phyloP scores from a whole-genome alignment of 2,329 filamentous ascomycete genomes.

The Pestalotiopsis fici region DNA sequence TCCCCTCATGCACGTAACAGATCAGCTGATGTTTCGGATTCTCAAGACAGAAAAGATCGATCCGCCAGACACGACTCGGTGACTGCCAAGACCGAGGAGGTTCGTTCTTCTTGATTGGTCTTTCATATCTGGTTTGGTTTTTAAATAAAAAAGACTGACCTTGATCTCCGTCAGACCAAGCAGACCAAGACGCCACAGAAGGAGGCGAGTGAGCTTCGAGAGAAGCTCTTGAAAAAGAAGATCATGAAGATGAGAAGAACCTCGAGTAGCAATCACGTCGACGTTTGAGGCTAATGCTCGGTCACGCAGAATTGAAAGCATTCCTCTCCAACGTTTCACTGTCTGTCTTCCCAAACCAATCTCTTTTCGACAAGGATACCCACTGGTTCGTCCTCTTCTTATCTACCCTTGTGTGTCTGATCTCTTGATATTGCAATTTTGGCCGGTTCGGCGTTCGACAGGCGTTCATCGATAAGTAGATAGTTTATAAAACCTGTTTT shows the following conservation, averaged over 20 bases:
- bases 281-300: conserved; percentile 48
- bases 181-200: conserved; percentile 39
- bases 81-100: conserved; percentile 39
- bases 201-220: conserved; percentile 45
- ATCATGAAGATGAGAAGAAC: conserved; percentile 57
- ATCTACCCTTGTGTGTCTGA: background rate
- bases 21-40: conserved; percentile 58
- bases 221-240: conserved; percentile 53
- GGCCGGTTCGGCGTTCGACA: background rate
- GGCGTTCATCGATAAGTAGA: conserved; percentile 1
- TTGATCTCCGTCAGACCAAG: conserved; percentile 31
- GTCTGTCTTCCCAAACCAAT: conserved; percentile 9
- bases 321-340: background rate
- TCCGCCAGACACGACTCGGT: conserved; percentile 31
- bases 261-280: conserved; percentile 41
- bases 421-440: background rate
- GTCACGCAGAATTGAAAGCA: conserved; percentile 26
- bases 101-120: conserved; percentile 37
- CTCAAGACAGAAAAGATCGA: conserved; percentile 44
- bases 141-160: conserved; percentile 2
- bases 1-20: conserved; percentile 52
- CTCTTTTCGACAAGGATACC: background rate
- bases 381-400: conserved; percentile 7
- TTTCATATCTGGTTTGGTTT: conserved; percentile 15
- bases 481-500: background rate